Evolutionary conservation across 768 basidiomycete genomes (phyloP).

Genomic region (Boletus reticuloceps): DNA sequence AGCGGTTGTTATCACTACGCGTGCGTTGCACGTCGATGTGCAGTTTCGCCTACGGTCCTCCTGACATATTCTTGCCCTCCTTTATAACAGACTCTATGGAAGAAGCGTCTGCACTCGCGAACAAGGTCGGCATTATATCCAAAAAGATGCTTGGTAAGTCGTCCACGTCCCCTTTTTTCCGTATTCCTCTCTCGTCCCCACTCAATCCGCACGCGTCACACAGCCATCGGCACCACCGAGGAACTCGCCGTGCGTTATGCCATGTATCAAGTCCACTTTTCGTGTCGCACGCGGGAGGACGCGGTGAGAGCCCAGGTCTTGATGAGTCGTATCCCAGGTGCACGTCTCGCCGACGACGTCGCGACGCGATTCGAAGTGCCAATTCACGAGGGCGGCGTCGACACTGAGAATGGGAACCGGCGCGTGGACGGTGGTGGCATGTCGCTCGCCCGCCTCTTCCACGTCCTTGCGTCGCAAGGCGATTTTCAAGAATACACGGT

Average conservation of each 20-base stretch:
- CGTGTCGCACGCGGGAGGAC: constrained; percentile 62
- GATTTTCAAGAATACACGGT: constrained; percentile 68
- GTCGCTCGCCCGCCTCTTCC: constrained; percentile 60
- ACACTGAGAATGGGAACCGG: neutral
- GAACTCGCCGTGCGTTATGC: constrained; percentile 65
- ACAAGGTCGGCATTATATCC: constrained; percentile 74
- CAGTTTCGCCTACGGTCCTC: neutral
- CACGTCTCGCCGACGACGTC: constrained; percentile 68
- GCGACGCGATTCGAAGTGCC: constrained; percentile 77
- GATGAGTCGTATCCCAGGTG: constrained; percentile 61
- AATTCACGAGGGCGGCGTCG: constrained; percentile 25
- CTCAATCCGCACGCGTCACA: neutral
- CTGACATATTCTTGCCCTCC: neutral
- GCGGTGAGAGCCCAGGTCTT: constrained; percentile 52
- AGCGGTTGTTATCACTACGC: constrained; percentile 70
- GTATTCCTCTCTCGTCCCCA: neutral
- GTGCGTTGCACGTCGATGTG: constrained; percentile 35
- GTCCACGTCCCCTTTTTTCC: neutral
- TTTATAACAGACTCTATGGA: constrained; percentile 70
- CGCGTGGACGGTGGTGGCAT: constrained; percentile 15
- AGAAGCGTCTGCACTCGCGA: constrained; percentile 76
- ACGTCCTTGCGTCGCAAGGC: constrained; percentile 47
- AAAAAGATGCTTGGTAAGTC: constrained; percentile 59
- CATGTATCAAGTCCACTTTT: constrained; percentile 76
- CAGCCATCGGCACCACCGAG: constrained; percentile 67